A percentile compares a stretch with the other conserved stretches of the same genome.
phyloP scores from a whole-genome alignment of 2,329 filamentous ascomycete species.

The Stachybotrys echinatus region DNA sequence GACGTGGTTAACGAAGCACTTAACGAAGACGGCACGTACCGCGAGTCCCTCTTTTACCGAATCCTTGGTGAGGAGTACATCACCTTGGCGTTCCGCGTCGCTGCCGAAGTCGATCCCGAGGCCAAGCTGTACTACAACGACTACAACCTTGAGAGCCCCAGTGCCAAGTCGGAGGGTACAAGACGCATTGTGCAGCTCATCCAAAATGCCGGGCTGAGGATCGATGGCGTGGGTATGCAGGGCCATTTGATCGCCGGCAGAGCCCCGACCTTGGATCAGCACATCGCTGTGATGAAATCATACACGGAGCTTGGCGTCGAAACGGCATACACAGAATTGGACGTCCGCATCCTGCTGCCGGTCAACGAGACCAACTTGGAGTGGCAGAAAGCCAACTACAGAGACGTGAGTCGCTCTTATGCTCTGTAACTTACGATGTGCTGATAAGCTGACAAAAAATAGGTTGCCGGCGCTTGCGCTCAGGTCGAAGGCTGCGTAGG shows the following conservation, averaged over 20 bases:
- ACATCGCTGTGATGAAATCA: conserved; percentile 33
- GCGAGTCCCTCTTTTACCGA: conserved; percentile 42
- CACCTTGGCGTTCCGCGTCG: conserved; percentile 43
- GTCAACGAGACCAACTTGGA: conserved; percentile 19
- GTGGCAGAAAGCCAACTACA: conserved; percentile 22
- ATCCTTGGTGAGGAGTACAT: conserved; percentile 48
- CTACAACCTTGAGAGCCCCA: conserved; percentile 44
- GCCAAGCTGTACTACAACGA: conserved; percentile 28
- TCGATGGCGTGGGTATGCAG: conserved; percentile 49
- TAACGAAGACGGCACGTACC: conserved; percentile 46
- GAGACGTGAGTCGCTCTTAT: conserved; percentile 15
- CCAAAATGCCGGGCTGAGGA: conserved; percentile 33
- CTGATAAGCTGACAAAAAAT: neutral
- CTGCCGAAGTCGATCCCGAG: conserved; percentile 38
- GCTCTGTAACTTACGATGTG: too few species aligned
- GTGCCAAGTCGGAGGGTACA: conserved; percentile 28
- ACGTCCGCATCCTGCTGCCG: conserved; percentile 36
- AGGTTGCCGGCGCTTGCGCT: conserved; percentile 20
- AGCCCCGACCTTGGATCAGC: conserved; percentile 31
- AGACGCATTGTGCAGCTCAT: conserved; percentile 27
- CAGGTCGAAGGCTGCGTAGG: conserved; percentile 22
- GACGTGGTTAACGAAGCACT: conserved; percentile 36
- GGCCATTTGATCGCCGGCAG: conserved; percentile 40
- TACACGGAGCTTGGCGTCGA: conserved; percentile 42
- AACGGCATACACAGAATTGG: conserved; percentile 50